Evolutionary conservation across 2,329 filamentous ascomycete species (phyloP).

Genomic region (Penicillium olsonii): DNA sequence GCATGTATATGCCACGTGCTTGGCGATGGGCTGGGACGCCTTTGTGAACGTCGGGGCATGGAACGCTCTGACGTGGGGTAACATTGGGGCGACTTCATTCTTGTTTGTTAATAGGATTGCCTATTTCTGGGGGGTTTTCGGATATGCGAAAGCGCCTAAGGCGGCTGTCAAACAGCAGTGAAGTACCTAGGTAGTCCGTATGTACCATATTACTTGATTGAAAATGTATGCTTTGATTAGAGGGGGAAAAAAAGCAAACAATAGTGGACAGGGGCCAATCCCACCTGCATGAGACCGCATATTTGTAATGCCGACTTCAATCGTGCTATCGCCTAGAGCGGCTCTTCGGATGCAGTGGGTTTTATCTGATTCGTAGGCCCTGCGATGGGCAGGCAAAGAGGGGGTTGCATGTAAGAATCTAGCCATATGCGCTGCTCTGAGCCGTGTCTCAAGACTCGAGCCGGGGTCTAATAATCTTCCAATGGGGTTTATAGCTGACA

Average conservation of each 20-base stretch:
- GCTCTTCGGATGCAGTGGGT: constrained; percentile 15
- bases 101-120: constrained; percentile 58
- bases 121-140: constrained; percentile 64
- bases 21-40: constrained; percentile 58
- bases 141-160: constrained; percentile 37
- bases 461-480: background rate
- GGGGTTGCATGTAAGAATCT: no score
- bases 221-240: no score
- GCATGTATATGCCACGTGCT: constrained; percentile 64
- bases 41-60: constrained; percentile 59
- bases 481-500: background rate
- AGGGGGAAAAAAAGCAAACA: constrained; percentile 7
- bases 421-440: background rate
- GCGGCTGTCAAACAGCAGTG: constrained; percentile 42
- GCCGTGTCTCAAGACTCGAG: background rate
- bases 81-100: constrained; percentile 65
- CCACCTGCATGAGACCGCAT: background rate
- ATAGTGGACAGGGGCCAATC: background rate
- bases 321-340: background rate
- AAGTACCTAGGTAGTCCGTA: no score
- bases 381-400: background rate
- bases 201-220: background rate
- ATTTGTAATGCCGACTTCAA: background rate
- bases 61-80: constrained; percentile 74
- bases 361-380: constrained; percentile 9